Evolutionary conservation across 805 yeast genomes (phyloP), one percentile per base, ranked within the genome.

Genomic region (Debaryomyces tyrocola): DNA sequence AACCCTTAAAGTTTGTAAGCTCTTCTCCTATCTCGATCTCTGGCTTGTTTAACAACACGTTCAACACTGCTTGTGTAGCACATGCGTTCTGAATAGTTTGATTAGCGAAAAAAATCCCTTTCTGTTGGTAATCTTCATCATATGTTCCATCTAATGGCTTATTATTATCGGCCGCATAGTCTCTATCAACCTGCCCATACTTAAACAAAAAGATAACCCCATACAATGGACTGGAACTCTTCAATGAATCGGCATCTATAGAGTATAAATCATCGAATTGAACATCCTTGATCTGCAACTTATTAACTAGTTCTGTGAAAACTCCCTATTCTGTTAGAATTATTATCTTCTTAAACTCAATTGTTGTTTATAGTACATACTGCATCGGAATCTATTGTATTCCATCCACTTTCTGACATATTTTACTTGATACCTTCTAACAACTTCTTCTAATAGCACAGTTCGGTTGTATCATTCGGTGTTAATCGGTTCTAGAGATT

Each of bases 61-160:
- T 80, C 46, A 84, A 66, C 18, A 84, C 83, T 0, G 88, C 89
- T 55, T 80, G 86, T 1, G 89, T 84, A n/a, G 85, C 89, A 62
- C 89, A 84, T 3, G 89, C 87, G 55, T 84, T 83, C 54, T 80
- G 82, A 44, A 83, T 80, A 21, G 78, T 78, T 57, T 84, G 89
- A 40, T 73, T 73, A 6, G 87, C 87, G 58, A 84, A 84, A 58
- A 80, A 83, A 1, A 84, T 69, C 8, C 62, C 68, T 14, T 65
- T 57, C 0, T 59, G 57, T 9, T 60, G 62, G 48, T 62, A 67
- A 5, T 62, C 56, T 2, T 31, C 42, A 46, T 75, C 79, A 50
- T 72, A 78, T 4, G 52, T 57, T 4, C 85, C 85, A 44, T 67
- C 71, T 11, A 71, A 46, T 2, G 82, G 82, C 33, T 48, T 52